Evolutionary conservation across 2,329 filamentous ascomycete species (phyloP).

Genomic region (Alternaria solani): DNA sequence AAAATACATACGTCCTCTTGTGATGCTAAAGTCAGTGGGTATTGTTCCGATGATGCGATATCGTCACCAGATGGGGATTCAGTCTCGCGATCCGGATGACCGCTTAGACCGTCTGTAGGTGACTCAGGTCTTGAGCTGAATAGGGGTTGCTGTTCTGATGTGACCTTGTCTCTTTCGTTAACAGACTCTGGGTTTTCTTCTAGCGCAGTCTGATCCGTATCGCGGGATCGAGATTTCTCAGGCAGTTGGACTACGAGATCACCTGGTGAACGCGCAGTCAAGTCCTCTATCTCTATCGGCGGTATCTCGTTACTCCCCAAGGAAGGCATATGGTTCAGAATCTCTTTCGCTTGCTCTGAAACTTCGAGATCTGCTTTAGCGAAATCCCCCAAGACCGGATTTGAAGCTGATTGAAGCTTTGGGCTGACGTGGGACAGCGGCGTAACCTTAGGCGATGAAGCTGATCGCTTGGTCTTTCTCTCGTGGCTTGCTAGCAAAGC

Average conservation of each 20-base stretch:
- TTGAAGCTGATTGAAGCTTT: neutral
- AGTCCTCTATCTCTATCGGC: neutral
- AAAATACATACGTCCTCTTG: neutral
- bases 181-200: neutral
- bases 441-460: neutral
- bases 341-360: neutral
- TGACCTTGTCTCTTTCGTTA: neutral
- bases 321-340: neutral
- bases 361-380: neutral
- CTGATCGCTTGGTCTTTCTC: neutral
- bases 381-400: neutral
- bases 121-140: neutral
- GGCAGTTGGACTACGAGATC: neutral
- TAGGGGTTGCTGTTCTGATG: neutral
- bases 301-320: neutral
- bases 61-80: neutral
- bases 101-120: neutral
- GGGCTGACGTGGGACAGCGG: neutral
- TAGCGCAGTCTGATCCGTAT: neutral
- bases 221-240: neutral
- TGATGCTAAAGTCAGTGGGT: neutral
- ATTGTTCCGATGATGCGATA: neutral
- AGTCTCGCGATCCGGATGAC: neutral
- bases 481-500: conserved; percentile 20
- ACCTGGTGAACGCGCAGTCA: neutral